Conservation (phyloP, 129 eudicot species). For the Flaveria brownii region DNA sequence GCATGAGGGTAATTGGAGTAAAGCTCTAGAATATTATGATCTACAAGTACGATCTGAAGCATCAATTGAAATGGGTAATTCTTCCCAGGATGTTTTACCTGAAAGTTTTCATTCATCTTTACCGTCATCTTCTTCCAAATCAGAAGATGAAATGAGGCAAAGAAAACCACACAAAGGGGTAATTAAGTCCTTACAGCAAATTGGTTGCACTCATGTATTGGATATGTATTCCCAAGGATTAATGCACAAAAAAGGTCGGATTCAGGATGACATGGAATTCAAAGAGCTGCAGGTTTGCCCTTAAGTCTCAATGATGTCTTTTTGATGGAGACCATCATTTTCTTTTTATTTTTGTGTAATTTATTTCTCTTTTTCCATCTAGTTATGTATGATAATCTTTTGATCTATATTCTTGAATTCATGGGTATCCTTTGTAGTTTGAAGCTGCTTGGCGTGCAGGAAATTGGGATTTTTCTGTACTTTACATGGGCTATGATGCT, state of each 20-base stretch:
- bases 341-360: background rate
- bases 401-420: constrained; percentile 19
- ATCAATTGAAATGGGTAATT: constrained; percentile 34
- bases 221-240: constrained; percentile 94
- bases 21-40: constrained; percentile 96
- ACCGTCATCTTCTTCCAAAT: constrained; percentile 34
- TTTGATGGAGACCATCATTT: background rate
- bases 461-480: constrained; percentile 88
- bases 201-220: constrained; percentile 86
- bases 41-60: constrained; percentile 73
- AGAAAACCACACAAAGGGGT: constrained; percentile 84
- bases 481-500: constrained; percentile 43
- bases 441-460: constrained; percentile 99
- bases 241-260: constrained; percentile 66
- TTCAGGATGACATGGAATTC: constrained; percentile 83
- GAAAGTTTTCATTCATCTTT: constrained; percentile 34
- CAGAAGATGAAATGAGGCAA: constrained; percentile 51
- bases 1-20: constrained; percentile 99
- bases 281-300: constrained; percentile 85
- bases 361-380: constrained; percentile 11
- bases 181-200: constrained; percentile 88
- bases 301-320: background rate
- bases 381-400: constrained; percentile 21
- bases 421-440: constrained; percentile 53
- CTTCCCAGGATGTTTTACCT: constrained; percentile 28